Conservation (phyloP, 2,329 filamentous ascomycete genomes). For the Colletotrichum sp. region DNA sequence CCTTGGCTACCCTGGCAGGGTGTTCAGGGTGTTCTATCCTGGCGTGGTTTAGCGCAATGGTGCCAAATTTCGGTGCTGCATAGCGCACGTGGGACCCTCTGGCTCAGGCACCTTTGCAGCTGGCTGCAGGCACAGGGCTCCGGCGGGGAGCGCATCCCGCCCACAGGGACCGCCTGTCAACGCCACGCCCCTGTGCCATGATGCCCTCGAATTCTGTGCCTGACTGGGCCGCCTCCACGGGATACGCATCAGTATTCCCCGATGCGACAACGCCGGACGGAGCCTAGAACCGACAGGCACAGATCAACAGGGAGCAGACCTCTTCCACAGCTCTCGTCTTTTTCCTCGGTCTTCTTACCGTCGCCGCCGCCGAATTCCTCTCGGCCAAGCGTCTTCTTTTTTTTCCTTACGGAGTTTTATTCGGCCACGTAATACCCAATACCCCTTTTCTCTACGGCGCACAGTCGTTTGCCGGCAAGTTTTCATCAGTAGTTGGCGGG, state of each 20-base stretch:
- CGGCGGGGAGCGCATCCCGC: slow-evolving; percentile 6
- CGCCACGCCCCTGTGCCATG: slow-evolving; percentile 2
- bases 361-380: background rate
- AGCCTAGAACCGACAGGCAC: background rate
- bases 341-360: background rate
- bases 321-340: background rate
- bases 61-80: slow-evolving; percentile 20
- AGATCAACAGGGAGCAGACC: background rate
- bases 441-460: background rate
- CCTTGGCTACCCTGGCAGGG: slow-evolving; percentile 1
- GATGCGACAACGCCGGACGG: background rate
- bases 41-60: slow-evolving; percentile 5
- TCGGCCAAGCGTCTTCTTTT: background rate
- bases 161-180: slow-evolving; percentile 1
- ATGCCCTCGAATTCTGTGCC: slow-evolving; percentile 5
- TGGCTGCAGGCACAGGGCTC: slow-evolving; percentile 3
- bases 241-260: background rate
- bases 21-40: background rate
- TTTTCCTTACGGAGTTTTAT: background rate
- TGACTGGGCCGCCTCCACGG: background rate
- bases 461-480: background rate
- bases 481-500: background rate
- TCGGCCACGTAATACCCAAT: slow-evolving; percentile 3
- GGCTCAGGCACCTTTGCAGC: slow-evolving; percentile 20
- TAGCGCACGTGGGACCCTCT: slow-evolving; percentile 16